These are phyloP conservation scores for Cunninghamia lanceolata DNA, from an alignment of 75 land plant genomes.

Conservation along the genomic window DNA sequence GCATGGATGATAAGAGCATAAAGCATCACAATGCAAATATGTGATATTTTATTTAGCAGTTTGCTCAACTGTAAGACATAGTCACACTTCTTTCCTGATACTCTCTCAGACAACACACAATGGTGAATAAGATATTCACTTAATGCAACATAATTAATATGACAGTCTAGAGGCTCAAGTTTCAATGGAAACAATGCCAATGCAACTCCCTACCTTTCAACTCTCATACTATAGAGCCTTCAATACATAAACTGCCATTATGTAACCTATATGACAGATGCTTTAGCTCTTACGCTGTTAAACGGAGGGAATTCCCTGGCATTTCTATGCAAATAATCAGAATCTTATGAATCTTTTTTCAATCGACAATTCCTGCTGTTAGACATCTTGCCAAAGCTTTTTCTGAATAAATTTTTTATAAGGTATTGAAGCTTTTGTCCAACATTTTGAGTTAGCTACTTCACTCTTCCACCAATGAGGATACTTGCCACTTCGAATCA, in stretches of 20 bases:
- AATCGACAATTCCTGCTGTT: not conserved
- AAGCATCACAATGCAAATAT: not conserved
- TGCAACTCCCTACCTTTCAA: not conserved
- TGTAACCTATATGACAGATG: not conserved
- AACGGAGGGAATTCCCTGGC: not conserved
- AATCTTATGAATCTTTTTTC: not conserved
- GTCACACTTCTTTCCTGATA: not conserved
- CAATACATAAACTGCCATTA: not conserved
- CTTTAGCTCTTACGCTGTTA: not conserved
- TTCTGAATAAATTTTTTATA: too few relatives aligned
- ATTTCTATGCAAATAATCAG: not conserved
- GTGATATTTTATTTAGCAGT: not conserved
- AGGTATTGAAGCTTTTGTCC: not conserved
- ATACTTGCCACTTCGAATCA: not conserved
- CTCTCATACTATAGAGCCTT: not conserved
- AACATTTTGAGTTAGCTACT: not conserved
- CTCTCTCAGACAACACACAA: not conserved
- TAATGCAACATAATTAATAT: not conserved
- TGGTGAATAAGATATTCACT: not conserved
- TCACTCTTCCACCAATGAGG: constrained; percentile 2
- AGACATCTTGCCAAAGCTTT: not conserved
- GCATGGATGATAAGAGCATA: not conserved
- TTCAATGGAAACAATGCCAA: not conserved
- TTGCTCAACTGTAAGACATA: not conserved
- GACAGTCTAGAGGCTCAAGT: not conserved